A percentile compares a stretch with the other conserved stretches of the same genome.
Conservation (phyloP, 2,329 filamentous ascomycete genomes). For the Fusarium sp. region DNA sequence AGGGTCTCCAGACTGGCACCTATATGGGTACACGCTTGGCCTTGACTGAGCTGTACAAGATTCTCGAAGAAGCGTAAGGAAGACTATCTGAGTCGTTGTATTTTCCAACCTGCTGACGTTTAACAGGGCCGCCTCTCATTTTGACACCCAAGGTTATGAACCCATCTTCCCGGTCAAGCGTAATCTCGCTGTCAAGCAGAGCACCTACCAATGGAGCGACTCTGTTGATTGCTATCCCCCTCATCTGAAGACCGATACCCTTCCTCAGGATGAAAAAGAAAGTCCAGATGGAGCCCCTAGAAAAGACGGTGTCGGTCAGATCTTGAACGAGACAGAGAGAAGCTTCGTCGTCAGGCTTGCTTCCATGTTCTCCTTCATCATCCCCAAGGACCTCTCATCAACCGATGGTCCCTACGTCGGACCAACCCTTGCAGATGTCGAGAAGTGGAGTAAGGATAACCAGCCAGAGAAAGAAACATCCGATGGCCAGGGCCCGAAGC, state of each 20-base stretch:
- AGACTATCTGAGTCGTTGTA: accelerated
- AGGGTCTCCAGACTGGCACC: constrained; percentile 10
- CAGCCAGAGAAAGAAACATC: neutral
- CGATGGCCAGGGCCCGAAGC: neutral
- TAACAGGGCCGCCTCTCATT: constrained; percentile 3
- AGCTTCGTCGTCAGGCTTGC: neutral
- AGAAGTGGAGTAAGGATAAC: constrained; percentile 4
- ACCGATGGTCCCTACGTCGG: neutral
- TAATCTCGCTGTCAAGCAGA: constrained; percentile 1
- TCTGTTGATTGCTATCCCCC: constrained; percentile 11
- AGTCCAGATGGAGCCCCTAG: neutral
- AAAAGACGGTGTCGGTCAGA: neutral
- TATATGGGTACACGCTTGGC: constrained; percentile 17
- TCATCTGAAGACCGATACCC: neutral
- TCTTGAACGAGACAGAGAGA: constrained; percentile 13
- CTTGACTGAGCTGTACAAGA: constrained; percentile 24
- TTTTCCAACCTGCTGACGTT: accelerated
- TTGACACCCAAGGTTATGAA: neutral
- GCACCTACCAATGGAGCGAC: constrained; percentile 19
- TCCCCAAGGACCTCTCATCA: neutral
- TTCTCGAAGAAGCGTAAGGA: constrained; percentile 19
- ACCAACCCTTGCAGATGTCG: constrained; percentile 15
- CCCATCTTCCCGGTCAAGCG: constrained; percentile 12
- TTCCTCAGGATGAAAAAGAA: neutral
- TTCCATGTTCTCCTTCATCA: neutral